phyloP scores from a whole-genome alignment of 164 flowering plant species.

The Magnolia changhungtana region DNA sequence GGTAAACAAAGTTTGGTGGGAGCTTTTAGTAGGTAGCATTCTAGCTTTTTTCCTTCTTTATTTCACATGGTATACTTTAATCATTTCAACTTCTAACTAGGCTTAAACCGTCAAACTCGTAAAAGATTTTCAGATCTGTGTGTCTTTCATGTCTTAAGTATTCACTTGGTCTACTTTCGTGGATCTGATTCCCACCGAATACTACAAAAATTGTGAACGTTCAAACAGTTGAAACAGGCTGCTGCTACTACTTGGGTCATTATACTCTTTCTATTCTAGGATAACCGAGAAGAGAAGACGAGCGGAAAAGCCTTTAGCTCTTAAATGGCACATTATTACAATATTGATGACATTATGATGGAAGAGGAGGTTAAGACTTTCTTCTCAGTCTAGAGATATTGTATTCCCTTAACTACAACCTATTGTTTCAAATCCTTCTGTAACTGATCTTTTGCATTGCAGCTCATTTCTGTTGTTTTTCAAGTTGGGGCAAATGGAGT shows the following conservation, averaged over 20 bases:
- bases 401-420: not conserved
- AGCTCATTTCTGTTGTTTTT: conserved; percentile 71
- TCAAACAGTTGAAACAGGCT: not conserved
- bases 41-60: too few species aligned
- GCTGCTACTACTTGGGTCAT: not conserved
- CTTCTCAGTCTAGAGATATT: not conserved
- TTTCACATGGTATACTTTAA: too few species aligned
- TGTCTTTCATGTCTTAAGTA: too few species aligned
- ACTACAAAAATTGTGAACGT: too few species aligned
- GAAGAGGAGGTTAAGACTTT: conserved; percentile 64
- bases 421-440: not conserved
- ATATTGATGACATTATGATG: conserved; percentile 69
- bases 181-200: too few species aligned
- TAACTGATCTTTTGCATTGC: conserved; percentile 6
- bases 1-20: too few species aligned
- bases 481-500: conserved; percentile 70
- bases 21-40: too few species aligned
- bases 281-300: not conserved
- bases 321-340: conserved; percentile 63
- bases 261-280: too few species aligned
- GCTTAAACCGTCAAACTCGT: too few species aligned
- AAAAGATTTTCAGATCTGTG: too few species aligned
- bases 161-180: too few species aligned
- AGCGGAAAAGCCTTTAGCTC: not conserved
- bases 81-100: too few species aligned